These are phyloP conservation scores for Colletotrichum spinosum DNA, from an alignment of 2,329 filamentous ascomycete genomes.

Conservation along the genomic window DNA sequence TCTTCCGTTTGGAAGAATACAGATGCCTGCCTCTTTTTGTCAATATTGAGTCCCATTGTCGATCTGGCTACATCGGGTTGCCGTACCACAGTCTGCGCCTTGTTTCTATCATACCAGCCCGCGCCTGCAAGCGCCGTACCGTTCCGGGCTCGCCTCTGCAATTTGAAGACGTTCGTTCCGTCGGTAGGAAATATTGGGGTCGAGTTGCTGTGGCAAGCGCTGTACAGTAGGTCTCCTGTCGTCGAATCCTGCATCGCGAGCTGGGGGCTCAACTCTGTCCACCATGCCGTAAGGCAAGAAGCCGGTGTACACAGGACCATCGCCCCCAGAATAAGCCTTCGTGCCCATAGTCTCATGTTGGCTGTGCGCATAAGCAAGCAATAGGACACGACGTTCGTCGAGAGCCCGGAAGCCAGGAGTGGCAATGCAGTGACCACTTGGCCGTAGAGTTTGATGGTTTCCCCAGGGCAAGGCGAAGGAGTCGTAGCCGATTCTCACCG, in stretches of 20 bases:
- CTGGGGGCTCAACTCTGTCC: slow-evolving; percentile 46
- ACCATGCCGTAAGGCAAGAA: slow-evolving; percentile 50
- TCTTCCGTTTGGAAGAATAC: slow-evolving; percentile 31
- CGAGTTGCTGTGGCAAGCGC: slow-evolving; percentile 46
- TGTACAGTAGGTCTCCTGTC: slow-evolving; percentile 50
- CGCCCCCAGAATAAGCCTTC: slow-evolving; percentile 3
- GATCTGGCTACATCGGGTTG: neutral
- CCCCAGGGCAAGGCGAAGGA: slow-evolving; percentile 6
- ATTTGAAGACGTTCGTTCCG: slow-evolving; percentile 44
- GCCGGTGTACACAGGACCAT: slow-evolving; percentile 36
- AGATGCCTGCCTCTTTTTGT: slow-evolving; percentile 19
- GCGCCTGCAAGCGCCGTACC: slow-evolving; percentile 49
- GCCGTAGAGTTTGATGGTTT: neutral
- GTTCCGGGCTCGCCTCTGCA: slow-evolving; percentile 44
- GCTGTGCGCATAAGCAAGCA: no score
- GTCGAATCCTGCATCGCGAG: slow-evolving; percentile 50
- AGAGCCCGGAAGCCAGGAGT: no score
- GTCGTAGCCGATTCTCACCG: slow-evolving; percentile 4
- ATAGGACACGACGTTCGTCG: no score
- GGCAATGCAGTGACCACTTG: neutral
- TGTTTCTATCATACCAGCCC: slow-evolving; percentile 48
- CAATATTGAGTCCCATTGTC: slow-evolving; percentile 4
- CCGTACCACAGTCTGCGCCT: slow-evolving; percentile 44
- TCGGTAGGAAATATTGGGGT: slow-evolving; percentile 50
- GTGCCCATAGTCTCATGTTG: no score